Base-by-base conservation (phyloP, 2,329 filamentous ascomycete genomes). In the Microcyclosporella mali region DNA sequence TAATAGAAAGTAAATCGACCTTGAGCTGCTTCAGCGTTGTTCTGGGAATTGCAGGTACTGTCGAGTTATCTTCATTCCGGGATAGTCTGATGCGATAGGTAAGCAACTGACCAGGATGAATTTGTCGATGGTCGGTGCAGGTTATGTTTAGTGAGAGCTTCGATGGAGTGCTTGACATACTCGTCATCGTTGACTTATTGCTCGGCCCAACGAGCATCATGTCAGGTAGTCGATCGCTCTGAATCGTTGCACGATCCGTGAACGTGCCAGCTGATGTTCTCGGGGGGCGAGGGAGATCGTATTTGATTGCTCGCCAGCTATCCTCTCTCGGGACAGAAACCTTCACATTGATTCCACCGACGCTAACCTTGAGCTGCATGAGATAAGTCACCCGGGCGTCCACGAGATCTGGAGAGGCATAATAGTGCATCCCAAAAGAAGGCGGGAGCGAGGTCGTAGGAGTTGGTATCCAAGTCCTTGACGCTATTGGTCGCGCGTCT, bases 181-280 rank as follows among this genome's bases (percentile, higher is more conserved):
- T 52, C 11, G 51, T 44, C 8, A 51, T 51, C 28, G 47, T 56
- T 10, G 53, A 45, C 27, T 53, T 56, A 37, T 51, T 40, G 25
- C 52, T 50, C 36, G 55, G 51, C 2, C 50, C 50, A 18, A 21
- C 33, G 6, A 53, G 52, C 4, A 53, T 50, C 15, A 49, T 28
- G 2, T 52, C 52, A 2, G 56, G 45, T 2, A 58, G 43, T 12
- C 50, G 29, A 15, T 53, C 44, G 30, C 49, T 56, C 18, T 55
- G 49, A 4, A 58, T 30, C 7, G 19, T 46, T 3, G 40, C 39
- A 18, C 31, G 40, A 6, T 50, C 40, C 6, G 39, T 41, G 40
- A 47, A 45, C 2, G 33, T 40, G 4, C 32, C 39, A 14, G 49
- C 19, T 6, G 41, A 45, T 6, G n/a, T 18, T 25, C 33, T 30